Conservation (phyloP, 306 rosid genomes). For the Gastrolobium bilobum region DNA sequence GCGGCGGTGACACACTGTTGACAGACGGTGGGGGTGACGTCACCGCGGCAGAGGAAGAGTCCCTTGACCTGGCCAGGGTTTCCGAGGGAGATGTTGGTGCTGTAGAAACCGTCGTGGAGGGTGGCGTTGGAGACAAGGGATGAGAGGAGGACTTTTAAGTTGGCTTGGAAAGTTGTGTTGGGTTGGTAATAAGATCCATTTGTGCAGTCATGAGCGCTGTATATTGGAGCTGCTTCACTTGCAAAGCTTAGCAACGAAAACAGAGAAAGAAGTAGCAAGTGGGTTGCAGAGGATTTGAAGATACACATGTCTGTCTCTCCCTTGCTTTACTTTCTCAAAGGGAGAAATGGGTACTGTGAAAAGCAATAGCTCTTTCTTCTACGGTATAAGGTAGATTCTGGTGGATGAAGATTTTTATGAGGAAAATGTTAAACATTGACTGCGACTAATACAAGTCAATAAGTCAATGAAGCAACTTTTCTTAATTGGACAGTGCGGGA, state of each 20-base stretch:
- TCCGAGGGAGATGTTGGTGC: constrained; percentile 21
- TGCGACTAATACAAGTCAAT: no score
- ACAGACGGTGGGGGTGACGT: constrained; percentile 48
- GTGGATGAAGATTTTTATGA: no score
- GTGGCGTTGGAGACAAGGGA: constrained; percentile 62
- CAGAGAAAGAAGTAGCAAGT: constrained; percentile 19
- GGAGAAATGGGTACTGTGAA: not conserved
- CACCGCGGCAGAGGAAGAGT: constrained; percentile 71
- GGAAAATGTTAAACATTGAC: no score
- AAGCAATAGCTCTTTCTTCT: no score
- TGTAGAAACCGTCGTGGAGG: constrained; percentile 49
- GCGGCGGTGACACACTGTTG: constrained; percentile 59
- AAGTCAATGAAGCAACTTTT: no score
- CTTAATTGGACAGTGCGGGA: no score
- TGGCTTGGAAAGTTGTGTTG: constrained; percentile 54
- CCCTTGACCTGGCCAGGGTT: constrained; percentile 50
- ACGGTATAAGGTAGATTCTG: no score
- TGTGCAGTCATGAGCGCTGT: not conserved
- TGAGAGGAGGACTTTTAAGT: constrained; percentile 54
- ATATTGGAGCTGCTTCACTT: constrained; percentile 30
- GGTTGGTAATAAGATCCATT: constrained; percentile 41
- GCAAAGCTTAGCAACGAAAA: constrained; percentile 4
- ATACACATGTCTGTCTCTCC: constrained; percentile 41
- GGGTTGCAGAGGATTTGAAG: constrained; percentile 9
- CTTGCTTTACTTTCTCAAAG: no score